Evolutionary conservation across 345 rosid genomes (phyloP).

Genomic region (Nephelium lappaceum): DNA sequence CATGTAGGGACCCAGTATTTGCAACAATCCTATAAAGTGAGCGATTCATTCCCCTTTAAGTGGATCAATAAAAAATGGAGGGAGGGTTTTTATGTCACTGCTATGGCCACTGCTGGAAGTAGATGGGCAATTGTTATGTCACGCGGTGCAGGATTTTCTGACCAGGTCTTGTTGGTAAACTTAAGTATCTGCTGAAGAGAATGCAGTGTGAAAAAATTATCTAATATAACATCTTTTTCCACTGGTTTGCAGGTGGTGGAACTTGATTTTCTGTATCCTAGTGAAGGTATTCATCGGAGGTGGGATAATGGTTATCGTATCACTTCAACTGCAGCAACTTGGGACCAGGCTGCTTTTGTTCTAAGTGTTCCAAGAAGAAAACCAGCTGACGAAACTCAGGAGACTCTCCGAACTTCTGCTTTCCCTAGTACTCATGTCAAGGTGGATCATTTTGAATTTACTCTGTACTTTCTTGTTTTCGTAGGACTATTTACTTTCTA

Average conservation of each 20-base stretch:
- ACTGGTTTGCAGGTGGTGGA: slow-evolving; percentile 75
- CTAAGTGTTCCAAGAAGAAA: slow-evolving; percentile 93
- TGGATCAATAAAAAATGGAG: slow-evolving; percentile 99
- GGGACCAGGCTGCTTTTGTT: slow-evolving; percentile 92
- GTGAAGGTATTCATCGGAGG: slow-evolving; percentile 97
- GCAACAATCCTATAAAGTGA: slow-evolving; percentile 98
- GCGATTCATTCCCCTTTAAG: slow-evolving; percentile 95
- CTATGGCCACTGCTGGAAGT: slow-evolving; percentile 96
- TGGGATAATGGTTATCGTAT: slow-evolving; percentile 96
- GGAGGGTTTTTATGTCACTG: slow-evolving; percentile 89
- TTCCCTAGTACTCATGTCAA: slow-evolving; percentile 97
- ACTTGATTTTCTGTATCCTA: slow-evolving; percentile 95
- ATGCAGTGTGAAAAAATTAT: background rate
- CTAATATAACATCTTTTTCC: slow-evolving; percentile 6
- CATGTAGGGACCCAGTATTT: slow-evolving; percentile 79
- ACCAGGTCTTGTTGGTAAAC: slow-evolving; percentile 60
- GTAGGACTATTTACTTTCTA: background rate
- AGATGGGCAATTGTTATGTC: slow-evolving; percentile 99
- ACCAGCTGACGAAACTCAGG: slow-evolving; percentile 91
- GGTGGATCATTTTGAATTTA: slow-evolving; percentile 41
- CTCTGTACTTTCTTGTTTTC: background rate
- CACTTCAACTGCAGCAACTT: slow-evolving; percentile 91
- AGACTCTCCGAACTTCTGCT: slow-evolving; percentile 92
- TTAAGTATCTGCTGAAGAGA: slow-evolving; percentile 3
- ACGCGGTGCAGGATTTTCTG: slow-evolving; percentile 87